Percentiles rank a stretch among this genome's conserved stretches.
These are phyloP conservation scores for Hansenula lynferdii DNA, from an alignment of 1,139 yeast species.

Conservation along the genomic window DNA sequence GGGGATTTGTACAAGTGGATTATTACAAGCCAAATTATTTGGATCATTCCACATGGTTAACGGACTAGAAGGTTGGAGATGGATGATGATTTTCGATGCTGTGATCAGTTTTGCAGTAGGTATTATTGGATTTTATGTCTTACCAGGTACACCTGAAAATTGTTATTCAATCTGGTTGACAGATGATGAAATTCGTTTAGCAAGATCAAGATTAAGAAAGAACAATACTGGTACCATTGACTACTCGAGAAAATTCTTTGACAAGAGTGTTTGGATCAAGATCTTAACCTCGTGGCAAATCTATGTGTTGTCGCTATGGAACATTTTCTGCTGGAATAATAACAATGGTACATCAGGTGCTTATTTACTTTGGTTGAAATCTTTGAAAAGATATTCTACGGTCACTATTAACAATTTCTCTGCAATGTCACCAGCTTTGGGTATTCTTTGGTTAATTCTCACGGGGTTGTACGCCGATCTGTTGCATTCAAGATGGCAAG, in stretches of 20 bases:
- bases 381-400: conserved; percentile 18
- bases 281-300: conserved; percentile 30
- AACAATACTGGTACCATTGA: conserved; percentile 30
- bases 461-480: conserved; percentile 47
- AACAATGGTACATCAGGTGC: conserved; percentile 35
- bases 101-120: conserved; percentile 58
- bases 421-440: conserved; percentile 24
- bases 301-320: conserved; percentile 15
- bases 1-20: conserved; percentile 59
- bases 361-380: conserved; percentile 22
- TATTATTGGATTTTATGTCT: conserved; percentile 50
- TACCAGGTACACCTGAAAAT: conserved; percentile 68
- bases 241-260: conserved; percentile 26
- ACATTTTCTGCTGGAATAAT: conserved; percentile 62
- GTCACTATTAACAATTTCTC: conserved; percentile 23
- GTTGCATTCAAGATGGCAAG: conserved; percentile 51
- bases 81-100: conserved; percentile 71
- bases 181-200: conserved; percentile 53
- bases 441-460: conserved; percentile 41
- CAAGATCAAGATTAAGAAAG: conserved; percentile 45
- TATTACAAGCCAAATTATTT: conserved; percentile 57
- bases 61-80: conserved; percentile 64
- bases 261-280: conserved; percentile 39
- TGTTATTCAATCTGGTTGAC: conserved; percentile 53
- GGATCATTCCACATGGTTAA: conserved; percentile 37